Evolutionary conservation across 2,329 filamentous ascomycete species (phyloP), one percentile per base, ranked within the genome.

Genomic region (Ophiosphaerella narmari): DNA sequence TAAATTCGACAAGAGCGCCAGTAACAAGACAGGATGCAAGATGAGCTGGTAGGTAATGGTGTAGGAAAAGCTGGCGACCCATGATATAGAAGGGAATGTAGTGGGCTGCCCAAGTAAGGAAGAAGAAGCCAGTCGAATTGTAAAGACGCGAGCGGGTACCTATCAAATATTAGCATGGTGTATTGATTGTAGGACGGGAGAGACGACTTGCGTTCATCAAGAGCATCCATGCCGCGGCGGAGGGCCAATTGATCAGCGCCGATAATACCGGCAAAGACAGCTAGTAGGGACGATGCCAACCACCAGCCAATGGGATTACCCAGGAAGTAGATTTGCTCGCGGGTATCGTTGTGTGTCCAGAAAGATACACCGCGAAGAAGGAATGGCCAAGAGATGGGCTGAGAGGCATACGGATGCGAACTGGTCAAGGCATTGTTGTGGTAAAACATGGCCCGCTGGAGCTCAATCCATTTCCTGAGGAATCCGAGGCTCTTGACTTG

Each of bases 121-220:
- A 97, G 80, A 99, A 95, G 84, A 99, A 99, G 21, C 94, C 94
- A 0, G 94, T 97, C 46, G 91, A 97, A 81, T 97, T 97, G 78
- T 99, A 99, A 42, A 99, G 83, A 57, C 92, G 91, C 21, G 90
- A 92, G 59, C 94, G 92, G 26, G 94, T 91, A 60, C 91, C 91
- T 88, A 13, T 39, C 43, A 36, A 43, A 69, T 41, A 34, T 40
- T 51, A 54, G 37, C 39, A 48, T 53, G 41, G 54, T 18, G 21
- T 42, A 23, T 32, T 37, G 33, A 32, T 36, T 26, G 26, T 29
- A 11, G 11, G 26, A 37, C 16, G 24, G 16, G n/a, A n/a, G 35
- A 39, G 49, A 29, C 16, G 37, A 88, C 91, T 87, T 83, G 94
- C 93, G 91, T 72, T 87, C 86, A 76, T 97, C 94, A 50, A 99